phyloP scores from a whole-genome alignment of 352 stramenopile genomes.

The Pythium periplocum region DNA sequence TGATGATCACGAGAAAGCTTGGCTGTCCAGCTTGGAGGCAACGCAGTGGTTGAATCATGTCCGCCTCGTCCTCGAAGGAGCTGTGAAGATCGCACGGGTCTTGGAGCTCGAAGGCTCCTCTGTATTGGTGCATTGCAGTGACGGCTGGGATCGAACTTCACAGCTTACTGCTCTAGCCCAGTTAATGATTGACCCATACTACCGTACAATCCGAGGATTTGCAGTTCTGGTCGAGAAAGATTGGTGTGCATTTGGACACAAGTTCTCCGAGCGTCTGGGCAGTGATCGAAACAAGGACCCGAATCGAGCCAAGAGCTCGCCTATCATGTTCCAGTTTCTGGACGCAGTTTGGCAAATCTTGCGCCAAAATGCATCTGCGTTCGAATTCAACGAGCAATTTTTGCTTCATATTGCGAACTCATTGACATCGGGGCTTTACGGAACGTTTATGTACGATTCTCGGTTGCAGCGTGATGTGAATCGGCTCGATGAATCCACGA shows the following conservation, averaged over 20 bases:
- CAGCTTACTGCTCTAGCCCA: constrained; percentile 76
- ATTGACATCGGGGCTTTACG: constrained; percentile 74
- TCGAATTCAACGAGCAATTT: constrained; percentile 86
- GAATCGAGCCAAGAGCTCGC: constrained; percentile 71
- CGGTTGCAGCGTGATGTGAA: constrained; percentile 65
- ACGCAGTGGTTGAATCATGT: constrained; percentile 86
- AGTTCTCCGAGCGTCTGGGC: constrained; percentile 66
- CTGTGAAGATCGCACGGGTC: constrained; percentile 82
- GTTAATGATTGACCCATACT: constrained; percentile 87
- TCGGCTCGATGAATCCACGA: constrained; percentile 37
- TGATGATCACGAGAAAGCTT: constrained; percentile 65
- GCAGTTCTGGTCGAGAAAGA: constrained; percentile 82
- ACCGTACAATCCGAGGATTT: constrained; percentile 81
- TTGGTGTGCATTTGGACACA: constrained; percentile 84
- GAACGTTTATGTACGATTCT: constrained; percentile 80
- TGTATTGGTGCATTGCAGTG: constrained; percentile 83
- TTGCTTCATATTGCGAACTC: constrained; percentile 77
- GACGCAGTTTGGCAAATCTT: constrained; percentile 83
- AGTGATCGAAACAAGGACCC: constrained; percentile 72
- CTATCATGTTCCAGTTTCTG: constrained; percentile 85
- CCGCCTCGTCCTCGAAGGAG: constrained; percentile 71
- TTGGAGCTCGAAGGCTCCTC: constrained; percentile 78
- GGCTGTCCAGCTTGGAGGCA: constrained; percentile 62
- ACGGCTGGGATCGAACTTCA: constrained; percentile 84
- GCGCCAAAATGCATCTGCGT: constrained; percentile 71